Evolutionary conservation across 2,329 filamentous ascomycete genomes (phyloP), one percentile per base, ranked within the genome.

Genomic region (Cordyceps farinosa): DNA sequence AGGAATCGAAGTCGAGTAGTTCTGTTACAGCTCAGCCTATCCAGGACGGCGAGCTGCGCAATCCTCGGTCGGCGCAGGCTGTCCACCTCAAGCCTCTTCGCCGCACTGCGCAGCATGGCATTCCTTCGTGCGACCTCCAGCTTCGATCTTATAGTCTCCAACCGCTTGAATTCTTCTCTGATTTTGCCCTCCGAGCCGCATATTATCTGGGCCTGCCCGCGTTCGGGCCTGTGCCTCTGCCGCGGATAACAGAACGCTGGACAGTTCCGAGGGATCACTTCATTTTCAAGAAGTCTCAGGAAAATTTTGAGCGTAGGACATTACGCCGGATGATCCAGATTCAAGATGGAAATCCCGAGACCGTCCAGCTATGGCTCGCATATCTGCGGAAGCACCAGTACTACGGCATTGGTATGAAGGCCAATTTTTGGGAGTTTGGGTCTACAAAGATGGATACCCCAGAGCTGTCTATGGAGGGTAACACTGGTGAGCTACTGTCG

Each of bases 321-420:
- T 77, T 93, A 70, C 86, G 93, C 61, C 83, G 95, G 15, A 76
- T 97, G 70, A 92, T 99, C 59, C 92, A 97, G 77, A 95, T 99
- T 72, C 89, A 91, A 68, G 95, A 98, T 72, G 95, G 92, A 0
- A 84, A 97, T 71, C 88, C 92, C 0, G 91, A 97, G 74, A 89
- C 87, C 1, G 92, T 99, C 42, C 90, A 96, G 76, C 77, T 93
- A 34, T 99, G 95, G 95, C 80, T 99, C 64, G 92, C 92, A 0
- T 98, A 96, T 73, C 76, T 99, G 72, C 86, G 90, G 72, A 96
- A 96, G 78, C 90, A 97, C 73, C 91, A 92, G 48, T 96, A 95
- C 74, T 91, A 96, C 69, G 95, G 95, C n/a, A 89, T 98, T 47
- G 95, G 95, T 70, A 96, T 99, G 92, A 99, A 99, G 83, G 95